phyloP scores from a whole-genome alignment of 306 rosid genomes.

The Ormosia emarginata region DNA sequence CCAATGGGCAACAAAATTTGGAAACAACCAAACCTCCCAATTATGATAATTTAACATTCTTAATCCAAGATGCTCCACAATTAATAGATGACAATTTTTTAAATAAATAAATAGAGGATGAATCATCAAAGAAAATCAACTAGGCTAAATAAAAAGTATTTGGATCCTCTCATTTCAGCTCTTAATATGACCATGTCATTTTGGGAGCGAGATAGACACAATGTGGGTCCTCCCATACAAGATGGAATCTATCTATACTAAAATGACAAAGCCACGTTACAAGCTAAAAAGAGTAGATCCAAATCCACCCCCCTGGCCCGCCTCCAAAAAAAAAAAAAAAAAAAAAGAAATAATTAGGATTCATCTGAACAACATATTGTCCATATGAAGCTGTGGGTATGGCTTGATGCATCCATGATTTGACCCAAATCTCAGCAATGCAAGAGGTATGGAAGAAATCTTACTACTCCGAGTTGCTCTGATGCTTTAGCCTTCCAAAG shows the following conservation, averaged over 20 bases:
- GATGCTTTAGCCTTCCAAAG: conserved; percentile 98
- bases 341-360: neutral
- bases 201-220: neutral
- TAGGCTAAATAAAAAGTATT: neutral
- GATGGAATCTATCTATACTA: too few relatives aligned
- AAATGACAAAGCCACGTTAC: too few relatives aligned
- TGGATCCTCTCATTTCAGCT: neutral
- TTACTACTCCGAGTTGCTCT: conserved; percentile 93
- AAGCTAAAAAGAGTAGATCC: neutral
- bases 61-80: neutral
- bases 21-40: neutral
- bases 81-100: neutral
- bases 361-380: neutral
- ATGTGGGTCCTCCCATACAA: neutral
- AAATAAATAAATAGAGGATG: neutral
- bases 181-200: neutral
- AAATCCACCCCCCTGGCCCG: too few relatives aligned
- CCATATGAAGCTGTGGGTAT: neutral
- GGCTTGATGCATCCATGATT: neutral
- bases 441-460: conserved; percentile 27
- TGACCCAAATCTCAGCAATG: neutral
- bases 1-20: neutral
- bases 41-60: neutral
- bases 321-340: too few relatives aligned
- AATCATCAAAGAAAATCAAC: neutral